These are phyloP conservation scores for Aspergillus sp. DNA, from an alignment of 2,329 filamentous ascomycete genomes.

Conservation along the genomic window DNA sequence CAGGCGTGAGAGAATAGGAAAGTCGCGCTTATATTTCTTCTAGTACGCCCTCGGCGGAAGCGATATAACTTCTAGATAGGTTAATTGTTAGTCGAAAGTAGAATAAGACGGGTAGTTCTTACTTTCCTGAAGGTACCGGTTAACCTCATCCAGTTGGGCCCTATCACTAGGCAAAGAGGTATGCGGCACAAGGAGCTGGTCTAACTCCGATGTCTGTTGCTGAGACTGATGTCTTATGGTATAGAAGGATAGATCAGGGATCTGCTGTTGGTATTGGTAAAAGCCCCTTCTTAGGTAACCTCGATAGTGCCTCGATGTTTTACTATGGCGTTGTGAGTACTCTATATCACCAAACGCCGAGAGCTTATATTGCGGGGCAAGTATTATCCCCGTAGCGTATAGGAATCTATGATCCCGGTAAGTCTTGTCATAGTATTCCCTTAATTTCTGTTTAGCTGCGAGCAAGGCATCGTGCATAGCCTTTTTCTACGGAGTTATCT, in stretches of 20 bases:
- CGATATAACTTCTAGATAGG: background rate
- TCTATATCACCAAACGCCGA: background rate
- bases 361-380: background rate
- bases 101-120: background rate
- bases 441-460: background rate
- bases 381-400: background rate
- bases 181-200: background rate
- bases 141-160: background rate
- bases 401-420: background rate
- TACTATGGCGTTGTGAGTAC: background rate
- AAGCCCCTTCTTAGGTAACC: background rate
- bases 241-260: background rate
- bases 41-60: background rate
- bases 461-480: background rate
- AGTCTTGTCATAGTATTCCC: background rate
- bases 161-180: background rate
- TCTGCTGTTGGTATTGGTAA: background rate
- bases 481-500: background rate
- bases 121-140: background rate
- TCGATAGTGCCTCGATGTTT: background rate
- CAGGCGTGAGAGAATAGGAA: background rate
- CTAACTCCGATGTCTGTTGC: background rate
- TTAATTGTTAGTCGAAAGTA: background rate
- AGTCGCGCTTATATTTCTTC: background rate
- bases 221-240: background rate